phyloP scores from a whole-genome alignment of 148 eudicot species.

The Arbutus unedo region DNA sequence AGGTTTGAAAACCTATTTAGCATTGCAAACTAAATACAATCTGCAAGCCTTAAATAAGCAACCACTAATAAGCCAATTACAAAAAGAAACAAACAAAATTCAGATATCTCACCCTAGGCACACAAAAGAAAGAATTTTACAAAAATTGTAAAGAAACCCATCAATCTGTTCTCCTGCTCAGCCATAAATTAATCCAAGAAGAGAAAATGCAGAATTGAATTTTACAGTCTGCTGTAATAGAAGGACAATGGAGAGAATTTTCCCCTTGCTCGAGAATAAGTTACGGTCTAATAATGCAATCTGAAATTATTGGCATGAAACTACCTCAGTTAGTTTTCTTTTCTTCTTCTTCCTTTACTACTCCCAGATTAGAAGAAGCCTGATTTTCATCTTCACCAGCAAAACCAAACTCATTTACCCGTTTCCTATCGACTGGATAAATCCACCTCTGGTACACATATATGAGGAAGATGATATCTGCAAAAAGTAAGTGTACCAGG shows the following conservation, averaged over 20 bases:
- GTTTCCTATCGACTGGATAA: constrained; percentile 88
- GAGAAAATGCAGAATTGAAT: not conserved
- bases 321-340: constrained; percentile 84
- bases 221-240: not conserved
- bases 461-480: constrained; percentile 95
- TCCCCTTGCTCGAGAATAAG: not conserved
- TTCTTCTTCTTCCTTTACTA: constrained; percentile 45
- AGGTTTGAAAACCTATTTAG: too few species aligned
- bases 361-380: constrained; percentile 28
- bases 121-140: not conserved
- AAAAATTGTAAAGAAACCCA: not conserved
- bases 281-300: not conserved
- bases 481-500: constrained; percentile 17
- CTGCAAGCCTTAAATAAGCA: not conserved
- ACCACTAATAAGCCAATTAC: not conserved
- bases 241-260: constrained; percentile 6
- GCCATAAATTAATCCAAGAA: not conserved
- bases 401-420: constrained; percentile 94
- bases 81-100: not conserved
- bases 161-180: not conserved
- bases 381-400: constrained; percentile 75
- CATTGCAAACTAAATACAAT: not conserved
- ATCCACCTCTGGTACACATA: constrained; percentile 86
- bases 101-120: not conserved
- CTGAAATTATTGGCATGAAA: not conserved